Conservation (phyloP, 108 stramenopile genomes). For the Aurantiochytrium sp. region DNA sequence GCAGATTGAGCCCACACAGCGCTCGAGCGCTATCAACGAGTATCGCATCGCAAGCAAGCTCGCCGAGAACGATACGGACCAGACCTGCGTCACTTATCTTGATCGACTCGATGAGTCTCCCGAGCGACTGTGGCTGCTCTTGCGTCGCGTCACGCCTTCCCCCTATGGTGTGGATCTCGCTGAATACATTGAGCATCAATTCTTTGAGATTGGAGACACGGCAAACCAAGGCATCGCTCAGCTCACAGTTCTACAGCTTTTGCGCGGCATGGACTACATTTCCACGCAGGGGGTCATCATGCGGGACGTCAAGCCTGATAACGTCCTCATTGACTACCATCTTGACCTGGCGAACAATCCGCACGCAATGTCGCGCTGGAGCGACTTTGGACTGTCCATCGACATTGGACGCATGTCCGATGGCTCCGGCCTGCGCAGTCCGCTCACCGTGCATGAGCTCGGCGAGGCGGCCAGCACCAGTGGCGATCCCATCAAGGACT, state of each 20-base stretch:
- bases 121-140: not conserved
- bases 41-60: not conserved
- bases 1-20: not conserved
- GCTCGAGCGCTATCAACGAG: not conserved
- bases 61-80: not conserved
- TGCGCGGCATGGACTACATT: not conserved
- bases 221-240: not conserved
- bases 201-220: not conserved
- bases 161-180: not conserved
- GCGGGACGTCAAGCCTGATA: constrained; percentile 2
- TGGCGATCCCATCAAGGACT: not conserved
- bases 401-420: not conserved
- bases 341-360: not conserved
- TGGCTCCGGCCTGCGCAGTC: not conserved
- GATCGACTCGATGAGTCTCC: not conserved
- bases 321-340: not conserved
- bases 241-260: not conserved
- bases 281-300: not conserved
- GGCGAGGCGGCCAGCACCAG: not conserved
- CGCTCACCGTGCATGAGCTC: not conserved
- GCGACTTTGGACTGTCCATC: constrained; percentile 13
- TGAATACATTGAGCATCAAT: not conserved
- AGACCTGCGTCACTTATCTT: not conserved
- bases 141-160: not conserved
- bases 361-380: not conserved